Percentiles rank a stretch among this genome's conserved stretches.
Evolutionary conservation across 768 basidiomycete genomes (phyloP).

Genomic region (Suillus subalutaceus): DNA sequence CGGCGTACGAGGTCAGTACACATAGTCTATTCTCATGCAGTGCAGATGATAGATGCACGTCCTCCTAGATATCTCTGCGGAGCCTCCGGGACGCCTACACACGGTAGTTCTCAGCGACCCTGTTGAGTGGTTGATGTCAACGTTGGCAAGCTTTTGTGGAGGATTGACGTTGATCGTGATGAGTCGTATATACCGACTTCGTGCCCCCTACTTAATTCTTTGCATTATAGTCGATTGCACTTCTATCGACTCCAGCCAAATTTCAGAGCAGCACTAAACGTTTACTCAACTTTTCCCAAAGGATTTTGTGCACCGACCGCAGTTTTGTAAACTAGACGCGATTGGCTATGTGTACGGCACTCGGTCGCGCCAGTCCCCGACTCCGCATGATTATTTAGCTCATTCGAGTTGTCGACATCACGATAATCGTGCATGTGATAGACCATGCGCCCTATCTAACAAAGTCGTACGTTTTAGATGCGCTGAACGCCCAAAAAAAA

Average conservation of each 20-base stretch:
- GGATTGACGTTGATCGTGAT: neutral
- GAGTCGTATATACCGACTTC: neutral
- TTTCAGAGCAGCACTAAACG: neutral
- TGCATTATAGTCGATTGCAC: neutral
- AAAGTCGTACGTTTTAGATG: too few species aligned
- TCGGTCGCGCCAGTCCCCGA: too few species aligned
- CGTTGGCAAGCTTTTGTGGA: neutral
- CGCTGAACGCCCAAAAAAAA: too few species aligned
- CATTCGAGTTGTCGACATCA: neutral
- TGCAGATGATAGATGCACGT: slow-evolving; percentile 10
- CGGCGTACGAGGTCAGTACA: slow-evolving; percentile 67
- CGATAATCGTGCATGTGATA: too few species aligned
- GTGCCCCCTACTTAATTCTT: neutral
- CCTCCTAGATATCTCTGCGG: slow-evolving; percentile 30
- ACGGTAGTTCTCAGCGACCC: slow-evolving; percentile 17
- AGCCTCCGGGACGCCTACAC: slow-evolving; percentile 31
- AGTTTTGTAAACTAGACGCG: too few species aligned
- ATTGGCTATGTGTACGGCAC: too few species aligned
- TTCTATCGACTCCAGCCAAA: neutral
- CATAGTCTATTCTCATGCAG: neutral
- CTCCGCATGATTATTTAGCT: neutral
- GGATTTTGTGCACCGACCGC: neutral
- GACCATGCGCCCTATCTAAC: too few species aligned
- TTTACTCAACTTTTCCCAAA: neutral
- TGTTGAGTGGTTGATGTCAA: neutral